Percentiles rank a stretch among this genome's conserved stretches.
phyloP scores from a whole-genome alignment of 192 early-diverging fungal species.

The Coemansia sp. region DNA sequence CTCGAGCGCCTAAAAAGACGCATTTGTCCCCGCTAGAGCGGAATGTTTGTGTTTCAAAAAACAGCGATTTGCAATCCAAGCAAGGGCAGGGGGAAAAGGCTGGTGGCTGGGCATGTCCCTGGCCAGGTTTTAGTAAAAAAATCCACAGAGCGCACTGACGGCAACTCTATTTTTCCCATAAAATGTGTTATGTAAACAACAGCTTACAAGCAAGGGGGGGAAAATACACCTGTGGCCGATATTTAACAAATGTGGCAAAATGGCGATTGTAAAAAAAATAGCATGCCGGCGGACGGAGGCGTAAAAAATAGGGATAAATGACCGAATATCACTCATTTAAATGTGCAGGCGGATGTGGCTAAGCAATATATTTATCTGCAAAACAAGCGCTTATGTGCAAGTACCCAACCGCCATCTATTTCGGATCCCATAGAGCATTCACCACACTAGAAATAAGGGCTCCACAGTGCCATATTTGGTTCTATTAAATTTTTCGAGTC shows the following conservation, averaged over 20 bases:
- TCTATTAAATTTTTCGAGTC: too few relatives aligned
- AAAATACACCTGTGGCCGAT: not conserved
- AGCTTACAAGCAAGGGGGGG: not conserved
- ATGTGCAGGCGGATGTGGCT: constrained; percentile 3
- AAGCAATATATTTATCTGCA: not conserved
- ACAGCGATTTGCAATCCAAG: not conserved
- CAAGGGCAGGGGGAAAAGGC: constrained; percentile 1
- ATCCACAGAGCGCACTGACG: not conserved
- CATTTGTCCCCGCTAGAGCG: not conserved
- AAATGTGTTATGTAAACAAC: not conserved
- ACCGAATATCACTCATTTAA: constrained; percentile 13
- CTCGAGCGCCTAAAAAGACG: not conserved
- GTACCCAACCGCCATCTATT: not conserved
- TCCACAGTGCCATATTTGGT: too few relatives aligned
- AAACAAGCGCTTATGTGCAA: not conserved
- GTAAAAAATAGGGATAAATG: not conserved
- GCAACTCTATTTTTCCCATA: too few relatives aligned
- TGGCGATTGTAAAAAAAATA: not conserved
- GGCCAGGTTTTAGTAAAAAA: not conserved
- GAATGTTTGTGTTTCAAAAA: not conserved
- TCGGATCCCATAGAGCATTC: too few relatives aligned
- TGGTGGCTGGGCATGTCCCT: not conserved
- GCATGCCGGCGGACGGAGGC: not conserved
- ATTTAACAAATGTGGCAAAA: not conserved
- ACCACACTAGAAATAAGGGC: too few relatives aligned